Percentiles rank a stretch among this genome's conserved stretches.
Conservation (phyloP, 208 protist genomes). For the Trypanosoma melophagium region DNA sequence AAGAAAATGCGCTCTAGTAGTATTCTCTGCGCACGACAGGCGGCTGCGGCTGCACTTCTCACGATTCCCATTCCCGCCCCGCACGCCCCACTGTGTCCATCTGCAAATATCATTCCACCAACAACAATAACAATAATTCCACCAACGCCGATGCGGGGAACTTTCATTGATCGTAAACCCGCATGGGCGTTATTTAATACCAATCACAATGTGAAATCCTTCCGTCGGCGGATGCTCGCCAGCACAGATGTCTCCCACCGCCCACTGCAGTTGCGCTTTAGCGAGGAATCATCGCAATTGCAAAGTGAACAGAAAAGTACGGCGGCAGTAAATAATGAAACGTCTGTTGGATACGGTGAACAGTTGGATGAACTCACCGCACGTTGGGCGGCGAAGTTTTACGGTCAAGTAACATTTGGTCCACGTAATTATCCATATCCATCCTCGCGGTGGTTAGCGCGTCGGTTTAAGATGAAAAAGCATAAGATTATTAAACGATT, state of each 20-base stretch:
- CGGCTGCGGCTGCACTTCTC: neutral
- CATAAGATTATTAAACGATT: conserved; percentile 87
- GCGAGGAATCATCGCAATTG: neutral
- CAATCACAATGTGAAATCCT: conserved; percentile 54
- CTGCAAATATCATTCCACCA: neutral
- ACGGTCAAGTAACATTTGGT: conserved; percentile 83
- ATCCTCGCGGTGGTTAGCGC: conserved; percentile 80
- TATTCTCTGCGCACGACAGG: neutral
- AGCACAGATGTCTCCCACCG: conserved; percentile 77
- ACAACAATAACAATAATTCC: conserved; percentile 1
- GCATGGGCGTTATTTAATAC: conserved; percentile 45
- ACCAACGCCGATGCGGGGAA: conserved; percentile 44
- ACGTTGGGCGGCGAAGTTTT: conserved; percentile 86
- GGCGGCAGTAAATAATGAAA: neutral
- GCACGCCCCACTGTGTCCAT: conserved; percentile 14
- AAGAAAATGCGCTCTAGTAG: conserved; percentile 3
- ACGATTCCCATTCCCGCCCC: neutral
- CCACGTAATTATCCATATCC: conserved; percentile 88
- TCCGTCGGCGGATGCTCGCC: conserved; percentile 53
- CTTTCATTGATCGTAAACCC: conserved; percentile 68
- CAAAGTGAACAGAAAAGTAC: neutral
- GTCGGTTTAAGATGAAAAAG: conserved; percentile 91
- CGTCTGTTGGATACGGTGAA: conserved; percentile 14
- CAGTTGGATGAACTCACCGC: conserved; percentile 45
- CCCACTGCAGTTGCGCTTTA: conserved; percentile 40